A percentile compares a stretch with the other conserved stretches of the same genome.
Evolutionary conservation across 495 filamentous ascomycete genomes (phyloP).

Genomic region (Aspergillus carlsbadensis): DNA sequence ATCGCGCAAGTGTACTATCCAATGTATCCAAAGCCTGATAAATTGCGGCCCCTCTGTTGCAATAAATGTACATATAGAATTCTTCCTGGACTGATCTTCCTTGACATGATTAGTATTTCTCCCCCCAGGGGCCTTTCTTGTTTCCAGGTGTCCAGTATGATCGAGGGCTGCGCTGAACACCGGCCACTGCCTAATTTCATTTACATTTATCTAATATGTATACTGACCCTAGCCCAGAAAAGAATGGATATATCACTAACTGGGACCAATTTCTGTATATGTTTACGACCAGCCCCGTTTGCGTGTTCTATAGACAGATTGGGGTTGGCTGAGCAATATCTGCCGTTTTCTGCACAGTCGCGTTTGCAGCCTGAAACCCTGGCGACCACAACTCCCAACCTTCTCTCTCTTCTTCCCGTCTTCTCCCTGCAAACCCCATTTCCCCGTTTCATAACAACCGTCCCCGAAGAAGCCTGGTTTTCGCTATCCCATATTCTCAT

Average conservation of each 20-base stretch:
- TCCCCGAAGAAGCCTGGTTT: background rate
- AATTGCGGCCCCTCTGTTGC: background rate
- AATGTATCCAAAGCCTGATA: too few relatives aligned
- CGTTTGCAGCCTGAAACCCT: constrained; percentile 13
- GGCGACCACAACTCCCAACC: background rate
- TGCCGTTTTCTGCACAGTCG: background rate
- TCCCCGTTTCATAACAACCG: background rate
- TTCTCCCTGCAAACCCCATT: background rate
- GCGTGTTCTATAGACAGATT: too few relatives aligned
- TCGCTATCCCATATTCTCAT: background rate
- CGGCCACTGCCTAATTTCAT: too few relatives aligned
- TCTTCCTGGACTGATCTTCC: background rate
- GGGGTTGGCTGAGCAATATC: background rate
- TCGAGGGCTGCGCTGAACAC: background rate
- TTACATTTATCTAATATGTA: too few relatives aligned
- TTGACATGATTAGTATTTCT: background rate
- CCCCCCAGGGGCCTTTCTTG: background rate
- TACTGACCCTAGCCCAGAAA: too few relatives aligned
- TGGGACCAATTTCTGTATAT: too few relatives aligned
- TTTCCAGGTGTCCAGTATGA: background rate
- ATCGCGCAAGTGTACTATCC: too few relatives aligned
- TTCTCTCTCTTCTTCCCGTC: background rate
- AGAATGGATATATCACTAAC: too few relatives aligned
- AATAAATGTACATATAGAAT: constrained; percentile 16
- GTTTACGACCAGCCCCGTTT: too few relatives aligned